Base-by-base conservation (phyloP, 108 stramenopile genomes). In the Bacterosira constricta region DNA sequence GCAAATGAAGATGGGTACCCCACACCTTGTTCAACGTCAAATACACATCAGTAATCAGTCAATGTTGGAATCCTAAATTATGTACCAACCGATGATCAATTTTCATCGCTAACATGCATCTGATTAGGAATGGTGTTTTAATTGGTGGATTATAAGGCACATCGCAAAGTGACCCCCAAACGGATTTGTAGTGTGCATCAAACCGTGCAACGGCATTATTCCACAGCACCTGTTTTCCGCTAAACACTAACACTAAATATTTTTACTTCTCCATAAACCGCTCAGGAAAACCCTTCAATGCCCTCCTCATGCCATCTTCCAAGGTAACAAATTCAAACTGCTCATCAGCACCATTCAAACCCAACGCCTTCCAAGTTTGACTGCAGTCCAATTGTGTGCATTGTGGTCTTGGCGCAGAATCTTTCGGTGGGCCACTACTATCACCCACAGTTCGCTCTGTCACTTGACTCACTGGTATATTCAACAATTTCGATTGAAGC, bases 381-480 rank as follows among this genome's bases (percentile, higher is more conserved):
- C 37, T 11, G 21, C 74, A 75, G 41, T 68, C 60, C 36, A 75
- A 75, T 30, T 75, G 74, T 25, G 74, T 75, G 34, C 74, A 75
- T 35, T 64, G 49, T 10, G 74, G 74, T 57, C 74, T 60, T 11
- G 74, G 74, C 31, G 73, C 73, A 25, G 73, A 57, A 23, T 32
- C 44, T 17, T 42, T 53, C 27, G 41, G 32, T 25, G 65, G 73
- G 41, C 59, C 70, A 23, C 30, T 36, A 32, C 35, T 39, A 41
- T 65, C 41, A 0, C 64, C 73, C 9, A 45, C 62, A 12, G 59
- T 49, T 21, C 66, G 37, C 31, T 61, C 46, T 21, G 59, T 49
- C 13, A 66, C 51, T 6, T 51, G 26, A 37, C 20, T 47, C 17
- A 13, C 20, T 9, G 73, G 17, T 36, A 75, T 59, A 34, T 45